Percentiles rank a stretch among this genome's conserved stretches.
phyloP scores from a whole-genome alignment of 164 flowering plant genomes.

The Warburgia ugandensis region DNA sequence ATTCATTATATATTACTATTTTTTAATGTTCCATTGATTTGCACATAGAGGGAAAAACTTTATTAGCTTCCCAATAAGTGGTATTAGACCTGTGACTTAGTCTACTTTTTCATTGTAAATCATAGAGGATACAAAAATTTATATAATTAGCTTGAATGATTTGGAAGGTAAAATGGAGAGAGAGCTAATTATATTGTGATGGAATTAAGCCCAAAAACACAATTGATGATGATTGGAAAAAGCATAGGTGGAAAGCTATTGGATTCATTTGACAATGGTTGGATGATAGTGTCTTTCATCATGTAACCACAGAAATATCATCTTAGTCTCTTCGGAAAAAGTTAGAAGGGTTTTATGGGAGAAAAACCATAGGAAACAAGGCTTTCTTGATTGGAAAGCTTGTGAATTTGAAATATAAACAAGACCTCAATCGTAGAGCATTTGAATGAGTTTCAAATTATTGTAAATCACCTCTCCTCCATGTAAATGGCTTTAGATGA shows the following conservation, averaged over 20 bases:
- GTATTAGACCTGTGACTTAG: too few species aligned
- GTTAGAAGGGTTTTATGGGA: too few species aligned
- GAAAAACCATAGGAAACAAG: too few species aligned
- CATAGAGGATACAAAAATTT: too few species aligned
- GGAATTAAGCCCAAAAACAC: not conserved
- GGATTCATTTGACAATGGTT: not conserved
- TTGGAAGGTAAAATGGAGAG: not conserved
- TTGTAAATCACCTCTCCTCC: not conserved
- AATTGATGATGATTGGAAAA: not conserved
- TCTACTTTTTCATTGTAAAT: too few species aligned
- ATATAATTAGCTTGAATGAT: too few species aligned
- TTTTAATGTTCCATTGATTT: too few species aligned
- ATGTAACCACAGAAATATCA: not conserved
- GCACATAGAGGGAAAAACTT: too few species aligned
- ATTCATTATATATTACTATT: too few species aligned
- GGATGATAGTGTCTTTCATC: too few species aligned
- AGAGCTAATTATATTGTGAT: not conserved
- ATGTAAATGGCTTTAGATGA: too few species aligned
- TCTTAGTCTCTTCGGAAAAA: not conserved
- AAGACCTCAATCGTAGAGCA: not conserved
- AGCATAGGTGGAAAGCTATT: not conserved
- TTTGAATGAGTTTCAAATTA: not conserved
- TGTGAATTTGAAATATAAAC: not conserved
- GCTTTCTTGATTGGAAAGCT: not conserved
- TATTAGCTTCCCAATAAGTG: too few species aligned